These are phyloP conservation scores for Talaromyces liani DNA, from an alignment of 495 filamentous ascomycete genomes.

Conservation along the genomic window DNA sequence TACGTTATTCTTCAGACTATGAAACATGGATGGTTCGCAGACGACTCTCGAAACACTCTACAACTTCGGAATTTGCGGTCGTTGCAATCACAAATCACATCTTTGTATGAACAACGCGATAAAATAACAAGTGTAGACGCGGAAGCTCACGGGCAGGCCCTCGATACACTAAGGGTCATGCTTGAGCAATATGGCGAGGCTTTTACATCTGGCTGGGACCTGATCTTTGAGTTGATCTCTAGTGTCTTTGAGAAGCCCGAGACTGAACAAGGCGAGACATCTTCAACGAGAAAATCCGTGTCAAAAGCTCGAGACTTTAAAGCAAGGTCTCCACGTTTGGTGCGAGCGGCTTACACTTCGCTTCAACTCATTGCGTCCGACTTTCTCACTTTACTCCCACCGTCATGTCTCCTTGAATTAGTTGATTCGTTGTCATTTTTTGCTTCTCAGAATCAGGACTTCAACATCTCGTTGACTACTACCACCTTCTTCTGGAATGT, in stretches of 20 bases:
- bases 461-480: slow-evolving; percentile 92
- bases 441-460: slow-evolving; percentile 76
- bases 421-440: slow-evolving; percentile 87
- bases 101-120: slow-evolving; percentile 36
- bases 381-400: slow-evolving; percentile 74
- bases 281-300: slow-evolving; percentile 10
- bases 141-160: slow-evolving; percentile 73
- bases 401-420: slow-evolving; percentile 69
- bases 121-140: slow-evolving; percentile 45
- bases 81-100: slow-evolving; percentile 48
- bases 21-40: slow-evolving; percentile 23
- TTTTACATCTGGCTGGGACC: slow-evolving; percentile 72
- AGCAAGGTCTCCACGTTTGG: slow-evolving; percentile 65
- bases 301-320: slow-evolving; percentile 19
- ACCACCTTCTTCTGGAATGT: slow-evolving; percentile 93
- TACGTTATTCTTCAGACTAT: slow-evolving; percentile 55
- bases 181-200: slow-evolving; percentile 86
- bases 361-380: slow-evolving; percentile 91
- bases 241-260: slow-evolving; percentile 61
- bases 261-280: slow-evolving; percentile 13
- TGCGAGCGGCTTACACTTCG: slow-evolving; percentile 78
- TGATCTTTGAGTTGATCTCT: slow-evolving; percentile 76
- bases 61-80: slow-evolving; percentile 67
- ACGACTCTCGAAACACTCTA: slow-evolving; percentile 38
- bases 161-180: slow-evolving; percentile 74